phyloP scores from a whole-genome alignment of 2,329 filamentous ascomycete genomes.

The Hortaea sp. region DNA sequence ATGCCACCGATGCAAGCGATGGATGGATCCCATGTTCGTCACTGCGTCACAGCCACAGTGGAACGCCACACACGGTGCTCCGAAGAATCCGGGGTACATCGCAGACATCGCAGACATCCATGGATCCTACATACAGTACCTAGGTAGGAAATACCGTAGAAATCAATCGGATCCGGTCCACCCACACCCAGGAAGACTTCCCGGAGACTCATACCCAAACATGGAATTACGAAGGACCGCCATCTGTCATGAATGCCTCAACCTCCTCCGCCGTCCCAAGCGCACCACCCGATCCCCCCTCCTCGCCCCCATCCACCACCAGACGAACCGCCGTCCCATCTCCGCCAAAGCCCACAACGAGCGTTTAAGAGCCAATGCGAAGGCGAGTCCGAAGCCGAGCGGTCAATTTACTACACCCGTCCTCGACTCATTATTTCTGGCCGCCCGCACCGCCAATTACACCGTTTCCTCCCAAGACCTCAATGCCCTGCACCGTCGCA shows the following conservation, averaged over 20 bases:
- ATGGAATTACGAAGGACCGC: conserved; percentile 11
- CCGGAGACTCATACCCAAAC: too few relatives aligned
- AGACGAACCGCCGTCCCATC: conserved; percentile 1
- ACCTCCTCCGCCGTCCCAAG: conserved; percentile 4
- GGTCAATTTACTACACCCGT: conserved; percentile 1
- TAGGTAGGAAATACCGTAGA: too few relatives aligned
- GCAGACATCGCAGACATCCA: too few relatives aligned
- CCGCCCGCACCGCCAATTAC: conserved; percentile 5
- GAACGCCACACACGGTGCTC: neutral
- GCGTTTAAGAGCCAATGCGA: neutral
- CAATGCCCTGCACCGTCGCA: conserved; percentile 16
- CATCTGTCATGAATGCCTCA: conserved; percentile 11
- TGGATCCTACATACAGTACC: too few relatives aligned
- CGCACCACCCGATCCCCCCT: neutral
- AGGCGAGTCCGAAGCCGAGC: neutral
- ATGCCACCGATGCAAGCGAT: too few relatives aligned
- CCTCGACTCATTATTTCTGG: conserved; percentile 7
- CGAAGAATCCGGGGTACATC: too few relatives aligned
- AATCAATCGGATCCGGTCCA: too few relatives aligned
- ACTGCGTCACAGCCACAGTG: neutral
- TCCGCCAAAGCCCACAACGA: conserved; percentile 7
- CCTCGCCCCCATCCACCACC: neutral
- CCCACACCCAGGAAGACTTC: too few relatives aligned
- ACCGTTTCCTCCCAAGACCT: conserved; percentile 10
- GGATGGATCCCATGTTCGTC: neutral